Conservation (phyloP, 176 grass and related monocot species). For the Zoysia japonica region DNA sequence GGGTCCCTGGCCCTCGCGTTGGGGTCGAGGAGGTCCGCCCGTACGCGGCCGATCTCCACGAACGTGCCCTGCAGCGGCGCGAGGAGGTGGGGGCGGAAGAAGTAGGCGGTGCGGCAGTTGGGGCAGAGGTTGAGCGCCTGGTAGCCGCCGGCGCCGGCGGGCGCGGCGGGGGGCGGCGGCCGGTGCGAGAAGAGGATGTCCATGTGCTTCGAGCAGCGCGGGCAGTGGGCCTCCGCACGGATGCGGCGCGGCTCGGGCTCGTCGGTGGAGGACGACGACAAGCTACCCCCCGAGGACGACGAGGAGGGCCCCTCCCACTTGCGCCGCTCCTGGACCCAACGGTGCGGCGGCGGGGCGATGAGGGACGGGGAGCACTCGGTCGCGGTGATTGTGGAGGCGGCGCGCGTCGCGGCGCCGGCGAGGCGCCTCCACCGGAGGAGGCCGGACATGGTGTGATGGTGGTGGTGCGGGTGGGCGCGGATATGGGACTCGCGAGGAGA, state of each 20-base stretch:
- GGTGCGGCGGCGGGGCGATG: slow-evolving; percentile 41
- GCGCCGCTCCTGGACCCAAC: slow-evolving; percentile 57
- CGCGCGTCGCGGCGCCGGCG: slow-evolving; percentile 59
- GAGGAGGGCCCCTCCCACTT: slow-evolving; percentile 65
- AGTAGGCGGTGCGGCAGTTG: slow-evolving; percentile 92
- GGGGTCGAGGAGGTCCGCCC: slow-evolving; percentile 39
- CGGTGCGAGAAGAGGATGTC: slow-evolving; percentile 88
- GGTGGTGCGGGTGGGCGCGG: slow-evolving; percentile 24
- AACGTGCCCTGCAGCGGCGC: slow-evolving; percentile 91
- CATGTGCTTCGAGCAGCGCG: slow-evolving; percentile 96
- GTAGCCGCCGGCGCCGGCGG: slow-evolving; percentile 56
- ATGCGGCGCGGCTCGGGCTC: slow-evolving; percentile 77
- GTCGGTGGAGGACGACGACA: slow-evolving; percentile 56
- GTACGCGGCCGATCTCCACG: slow-evolving; percentile 91
- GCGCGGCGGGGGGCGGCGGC: slow-evolving; percentile 32
- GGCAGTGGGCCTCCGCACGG: slow-evolving; percentile 95
- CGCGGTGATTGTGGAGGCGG: slow-evolving; percentile 45
- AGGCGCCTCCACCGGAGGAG: slow-evolving; percentile 83
- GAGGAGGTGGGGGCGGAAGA: slow-evolving; percentile 78
- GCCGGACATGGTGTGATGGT: slow-evolving; percentile 69
- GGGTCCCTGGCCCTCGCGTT: slow-evolving; percentile 46
- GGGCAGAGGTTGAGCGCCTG: slow-evolving; percentile 96
- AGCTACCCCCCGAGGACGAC: slow-evolving; percentile 39
- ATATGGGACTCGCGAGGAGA: slow-evolving; percentile 12
- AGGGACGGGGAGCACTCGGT: slow-evolving; percentile 31